Base-by-base conservation (phyloP, 2,329 filamentous ascomycete species). In the Xylaria sp. region DNA sequence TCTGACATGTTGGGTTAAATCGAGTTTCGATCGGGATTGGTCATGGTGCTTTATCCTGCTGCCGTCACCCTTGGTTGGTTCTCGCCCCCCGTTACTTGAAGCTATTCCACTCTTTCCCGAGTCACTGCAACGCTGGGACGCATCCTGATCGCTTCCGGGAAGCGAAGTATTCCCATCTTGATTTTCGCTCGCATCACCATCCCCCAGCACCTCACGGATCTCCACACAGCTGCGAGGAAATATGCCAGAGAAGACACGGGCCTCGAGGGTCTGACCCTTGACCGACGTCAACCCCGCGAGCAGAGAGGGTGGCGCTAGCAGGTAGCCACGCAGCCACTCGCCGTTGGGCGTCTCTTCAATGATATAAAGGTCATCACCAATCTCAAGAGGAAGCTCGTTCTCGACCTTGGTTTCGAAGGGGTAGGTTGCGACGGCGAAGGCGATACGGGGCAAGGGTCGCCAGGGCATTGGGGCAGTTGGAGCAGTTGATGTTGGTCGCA, bases 321-420 rank as follows among this genome's bases (percentile, higher is more conserved):
- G 87, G 82, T 99, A 99, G 68, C 96, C 96, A 64, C 96, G 91
- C 81, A 95, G 92, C 97, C 96, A 99, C 79, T 93, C 89, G 76
- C 92, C 93, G 82, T 97, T 90, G 25, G 94, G 92, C 48, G 95
- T 97, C 82, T 98, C 94, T 82, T 98, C 95, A 79, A 99, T 98
- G 74, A 99, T 97, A 83, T 99, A 99, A 73, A 99, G 86, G 83
- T 99, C 96, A 87, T 99, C 96, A 80, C 96, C 96, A 72, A 99
- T 93, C 82, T 99, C 94, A 79, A 99, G 91, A 10, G 97, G 96
- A 23, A 99, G 90, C 82, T 99, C 96, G 80, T 94, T 93, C 63
- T 94, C 90, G 73, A 91, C 91, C 69, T 92, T 91, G 69, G 96
- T 93, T 76, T 92, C 88, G 83, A 99, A 99, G 46, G 96, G 96